Base-by-base conservation (phyloP, 176 grass and related monocot species). In the Musa troglodytarum region DNA sequence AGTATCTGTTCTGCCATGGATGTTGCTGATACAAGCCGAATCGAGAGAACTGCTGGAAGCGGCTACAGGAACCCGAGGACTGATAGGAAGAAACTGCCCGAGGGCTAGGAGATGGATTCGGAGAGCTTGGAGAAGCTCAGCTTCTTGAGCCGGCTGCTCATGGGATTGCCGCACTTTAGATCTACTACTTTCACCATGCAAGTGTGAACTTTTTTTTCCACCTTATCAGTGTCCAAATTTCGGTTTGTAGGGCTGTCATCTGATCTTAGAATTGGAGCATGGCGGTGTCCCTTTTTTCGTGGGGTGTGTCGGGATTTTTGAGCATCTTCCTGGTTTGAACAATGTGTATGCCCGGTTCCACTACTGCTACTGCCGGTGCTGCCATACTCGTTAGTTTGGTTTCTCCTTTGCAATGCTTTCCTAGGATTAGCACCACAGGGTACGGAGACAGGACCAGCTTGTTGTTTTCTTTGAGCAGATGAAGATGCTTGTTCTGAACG, bases 101-200 rank as follows among this genome's bases (percentile, higher is more conserved):
- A 23, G 49, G 26, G 52, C 87, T 90, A 99, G 10, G 95, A 88
- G 78, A 92, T 87, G n/a, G 96, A 87, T 73, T 95, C 86, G 1
- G 91, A 94, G 68, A 99, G 81, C 88, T 95, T 99, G 68, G 91
- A 89, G 88, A 99, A 99, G 9, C 96, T 91, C 7, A 99, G 96
- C 88, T 94, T 99, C 81, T 83, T 89, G 21, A 99, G 86, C 11
- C 91, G 81, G 74, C 81, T 92, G 82, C 88, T 99, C 96, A 99
- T 99, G 0, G 86, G 96, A 61, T 92, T 92, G 11, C 82, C 66
- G 76, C 96, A 99, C 71, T 84, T 92, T 67, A 99, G 63, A 62
- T 99, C 83, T n/a, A 99, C 96, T 24, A 99, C 91, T 81, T 99
- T 83, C 8, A 94, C 91, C 2, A 83, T 79, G 20, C 75, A 82